Percentiles rank a stretch among this genome's conserved stretches.
Evolutionary conservation across 352 stramenopile genomes (phyloP).

Genomic region (Globisporangium solare): DNA sequence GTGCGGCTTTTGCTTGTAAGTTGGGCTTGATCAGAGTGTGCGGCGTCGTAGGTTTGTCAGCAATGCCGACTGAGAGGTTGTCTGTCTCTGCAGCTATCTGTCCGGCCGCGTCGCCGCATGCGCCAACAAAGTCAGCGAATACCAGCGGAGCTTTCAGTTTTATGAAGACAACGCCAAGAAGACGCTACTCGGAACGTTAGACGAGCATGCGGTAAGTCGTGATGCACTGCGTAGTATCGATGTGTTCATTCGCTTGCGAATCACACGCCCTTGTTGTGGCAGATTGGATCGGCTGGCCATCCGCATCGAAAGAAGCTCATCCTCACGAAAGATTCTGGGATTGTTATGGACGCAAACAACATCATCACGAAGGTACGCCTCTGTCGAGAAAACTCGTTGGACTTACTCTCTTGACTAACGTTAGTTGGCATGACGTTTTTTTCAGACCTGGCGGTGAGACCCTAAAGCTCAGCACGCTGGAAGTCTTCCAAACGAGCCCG

Average conservation of each 20-base stretch:
- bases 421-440: not conserved
- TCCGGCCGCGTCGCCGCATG: slow-evolving; percentile 64
- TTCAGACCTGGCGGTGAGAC: slow-evolving; percentile 60
- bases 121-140: slow-evolving; percentile 65
- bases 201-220: slow-evolving; percentile 56
- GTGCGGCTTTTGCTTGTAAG: slow-evolving; percentile 72
- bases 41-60: not conserved
- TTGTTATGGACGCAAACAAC: slow-evolving; percentile 45
- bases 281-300: slow-evolving; percentile 56
- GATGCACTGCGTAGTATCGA: not conserved
- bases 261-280: not conserved
- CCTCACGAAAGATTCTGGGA: slow-evolving; percentile 58
- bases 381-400: no score
- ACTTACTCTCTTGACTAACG: not conserved
- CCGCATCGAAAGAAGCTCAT: slow-evolving; percentile 56
- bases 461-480: slow-evolving; percentile 60
- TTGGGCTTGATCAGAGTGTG: not conserved
- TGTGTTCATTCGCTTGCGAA: not conserved
- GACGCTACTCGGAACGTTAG: slow-evolving; percentile 50
- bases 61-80: not conserved
- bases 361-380: slow-evolving; percentile 46
- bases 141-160: slow-evolving; percentile 61
- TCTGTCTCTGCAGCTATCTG: slow-evolving; percentile 32
- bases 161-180: slow-evolving; percentile 62
- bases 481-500: slow-evolving; percentile 40